Conservation (phyloP, 2,329 filamentous ascomycete genomes). For the Sclerotinia borealis region DNA sequence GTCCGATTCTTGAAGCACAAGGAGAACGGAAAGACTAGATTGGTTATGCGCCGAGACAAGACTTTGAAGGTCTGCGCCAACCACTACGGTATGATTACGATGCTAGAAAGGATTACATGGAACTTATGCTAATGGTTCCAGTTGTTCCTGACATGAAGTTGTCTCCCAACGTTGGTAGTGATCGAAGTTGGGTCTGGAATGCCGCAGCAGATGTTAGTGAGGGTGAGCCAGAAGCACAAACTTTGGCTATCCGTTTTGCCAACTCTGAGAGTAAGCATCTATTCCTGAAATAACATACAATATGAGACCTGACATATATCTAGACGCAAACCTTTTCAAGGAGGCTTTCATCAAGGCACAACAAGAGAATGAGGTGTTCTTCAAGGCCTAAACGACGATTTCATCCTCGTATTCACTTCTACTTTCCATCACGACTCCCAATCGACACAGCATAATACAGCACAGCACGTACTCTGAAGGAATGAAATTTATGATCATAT, state of each 20-base stretch:
- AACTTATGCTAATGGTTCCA: slow-evolving; percentile 35
- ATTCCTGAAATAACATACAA: not conserved
- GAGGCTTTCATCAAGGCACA: slow-evolving; percentile 95
- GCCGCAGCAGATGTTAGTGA: slow-evolving; percentile 96
- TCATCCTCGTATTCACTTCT: slow-evolving; percentile 12
- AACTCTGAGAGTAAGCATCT: slow-evolving; percentile 83
- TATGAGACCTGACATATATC: slow-evolving; percentile 22
- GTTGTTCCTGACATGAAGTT: slow-evolving; percentile 99
- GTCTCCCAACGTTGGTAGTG: slow-evolving; percentile 93
- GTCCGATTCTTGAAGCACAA: slow-evolving; percentile 97
- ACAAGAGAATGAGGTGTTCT: slow-evolving; percentile 88
- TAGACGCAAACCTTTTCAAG: slow-evolving; percentile 96
- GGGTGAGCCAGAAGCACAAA: slow-evolving; percentile 93
- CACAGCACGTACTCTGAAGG: slow-evolving; percentile 20
- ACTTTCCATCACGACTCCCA: slow-evolving; percentile 17
- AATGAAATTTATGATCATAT: slow-evolving; percentile 28
- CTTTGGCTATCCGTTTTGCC: slow-evolving; percentile 93
- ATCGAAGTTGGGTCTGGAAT: slow-evolving; percentile 99
- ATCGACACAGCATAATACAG: slow-evolving; percentile 14
- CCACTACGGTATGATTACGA: slow-evolving; percentile 77
- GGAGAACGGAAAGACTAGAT: slow-evolving; percentile 93
- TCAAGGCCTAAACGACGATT: slow-evolving; percentile 43
- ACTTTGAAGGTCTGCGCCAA: slow-evolving; percentile 99
- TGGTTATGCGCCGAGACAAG: slow-evolving; percentile 99
- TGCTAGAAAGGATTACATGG: not conserved